Percentiles rank a stretch among this genome's conserved stretches.
Conservation (phyloP, 2,329 filamentous ascomycete genomes). For the Phialocephala sp. region DNA sequence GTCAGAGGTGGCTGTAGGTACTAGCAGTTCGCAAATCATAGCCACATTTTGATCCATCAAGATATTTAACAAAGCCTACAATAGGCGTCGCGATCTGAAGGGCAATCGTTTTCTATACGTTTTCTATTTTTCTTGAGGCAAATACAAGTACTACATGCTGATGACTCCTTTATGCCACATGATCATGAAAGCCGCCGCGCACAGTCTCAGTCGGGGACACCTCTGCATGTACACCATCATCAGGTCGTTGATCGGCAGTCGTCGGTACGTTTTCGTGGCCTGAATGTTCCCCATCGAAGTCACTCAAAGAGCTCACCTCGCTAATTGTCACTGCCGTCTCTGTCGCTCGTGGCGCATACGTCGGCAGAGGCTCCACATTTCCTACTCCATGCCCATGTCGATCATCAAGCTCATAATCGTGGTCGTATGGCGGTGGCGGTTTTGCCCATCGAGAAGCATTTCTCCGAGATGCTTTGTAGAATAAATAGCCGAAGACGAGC, state of each 20-base stretch:
- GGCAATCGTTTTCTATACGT: too few species aligned
- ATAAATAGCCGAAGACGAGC: background rate
- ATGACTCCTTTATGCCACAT: background rate
- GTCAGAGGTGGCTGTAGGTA: too few species aligned
- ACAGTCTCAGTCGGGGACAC: background rate
- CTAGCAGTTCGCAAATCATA: too few species aligned
- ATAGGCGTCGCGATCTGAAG: too few species aligned
- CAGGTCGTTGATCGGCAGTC: background rate
- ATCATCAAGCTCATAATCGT: constrained; percentile 4
- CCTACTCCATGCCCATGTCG: background rate
- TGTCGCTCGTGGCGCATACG: background rate
- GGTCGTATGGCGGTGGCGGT: background rate
- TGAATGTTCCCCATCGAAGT: background rate
- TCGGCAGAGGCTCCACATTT: background rate
- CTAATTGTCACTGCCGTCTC: background rate
- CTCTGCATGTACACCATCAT: background rate
- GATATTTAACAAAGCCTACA: too few species aligned
- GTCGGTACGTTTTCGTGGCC: background rate
- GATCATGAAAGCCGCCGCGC: background rate
- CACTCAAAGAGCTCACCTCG: constrained; percentile 1
- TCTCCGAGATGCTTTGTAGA: too few species aligned
- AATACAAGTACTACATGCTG: background rate
- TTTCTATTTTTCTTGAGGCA: too few species aligned
- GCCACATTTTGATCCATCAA: too few species aligned
- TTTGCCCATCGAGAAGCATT: background rate